Base-by-base conservation (phyloP, 2,329 filamentous ascomycete species). In the Aureobasidium sp. region DNA sequence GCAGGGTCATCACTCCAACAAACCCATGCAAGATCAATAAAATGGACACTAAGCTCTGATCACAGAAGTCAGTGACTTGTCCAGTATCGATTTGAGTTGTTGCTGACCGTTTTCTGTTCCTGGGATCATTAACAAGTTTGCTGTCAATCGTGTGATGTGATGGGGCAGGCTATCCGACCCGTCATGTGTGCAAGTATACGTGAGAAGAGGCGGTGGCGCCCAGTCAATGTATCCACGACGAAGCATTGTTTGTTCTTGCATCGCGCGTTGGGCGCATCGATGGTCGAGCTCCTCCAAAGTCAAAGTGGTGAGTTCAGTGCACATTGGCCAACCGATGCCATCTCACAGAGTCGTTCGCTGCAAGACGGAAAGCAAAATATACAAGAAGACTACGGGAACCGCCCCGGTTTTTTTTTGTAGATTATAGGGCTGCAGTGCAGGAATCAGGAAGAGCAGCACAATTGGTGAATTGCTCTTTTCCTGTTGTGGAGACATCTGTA, bases 341-440 rank as follows among this genome's bases (percentile, higher is more conserved):
- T 27, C n/a, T 27, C 15, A 22, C 22, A 49, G 37, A 20, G 27
- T 34, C 25, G 22, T 29, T 59, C 45, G 34, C 25, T 29, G 44
- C 34, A 59, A 7, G 44, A n/a, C 25, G 34, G 34, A 49, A 49
- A 47, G 47, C 27, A 47, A 42, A 27, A 44, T 37, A 39, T 44
- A 61, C 14, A 5, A 11, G 20, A 29, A 42, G 8, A 34, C 31
- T 44, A 37, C 29, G 48, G 31, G 31, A 52, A 17, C 31, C 31
- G 11, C 2, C n/a, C 37, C 57, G 27, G 31, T 44, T 25, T 6
- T 36, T 31, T 44, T 25, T 6, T 36, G 22, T 22, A 47, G 57
- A 44, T 12, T 52, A 7, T 61, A 61, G 57, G 57, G 57, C 57
- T 61, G 57, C 47, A 25, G 44, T 25, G 42, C 27, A 45, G 34